Base-by-base conservation (phyloP, 2,329 filamentous ascomycete species). In the Nemania abortiva region DNA sequence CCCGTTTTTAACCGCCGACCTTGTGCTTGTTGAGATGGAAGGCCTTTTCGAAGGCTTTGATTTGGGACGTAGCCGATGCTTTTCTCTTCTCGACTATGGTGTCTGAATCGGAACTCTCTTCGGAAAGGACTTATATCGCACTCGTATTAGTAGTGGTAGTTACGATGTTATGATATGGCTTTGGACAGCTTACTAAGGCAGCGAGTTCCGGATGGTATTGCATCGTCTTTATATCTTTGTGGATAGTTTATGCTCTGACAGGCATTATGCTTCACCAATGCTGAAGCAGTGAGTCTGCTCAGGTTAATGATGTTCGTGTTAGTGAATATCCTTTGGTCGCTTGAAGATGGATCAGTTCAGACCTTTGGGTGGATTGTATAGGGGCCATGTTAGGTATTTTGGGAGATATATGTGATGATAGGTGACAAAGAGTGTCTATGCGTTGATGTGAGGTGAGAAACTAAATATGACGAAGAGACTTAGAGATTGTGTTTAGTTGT, bases 31-130 rank as follows among this genome's bases (percentile, higher is more conserved):
- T 20, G 52, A 11, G 18, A 31, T 68, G 42, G 18, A 68, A 68
- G 2, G 60, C 54, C 2, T 2, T 52, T 13, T 68, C 60, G 49
- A 68, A 68, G 1, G 37, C 54, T 15, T 68, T 55, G 24, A 68
- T 64, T 20, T 68, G 65, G 3, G 54, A 59, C 1, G 6, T 60
- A 15, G 55, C 65, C 65, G 55, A 59, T 11, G 49, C 60, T 31
- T 42, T 9, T 10, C 31, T 45, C 49, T 11, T 27, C 27, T 55
- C 55, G 7, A 53, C 22, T 10, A 6, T 24, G 18, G 7, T 31
- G 6, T 24, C 20, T 1, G 15, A 20, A 57, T 68, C 49, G 5
- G 2, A 15, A 11, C 37, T 49, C 55, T 34, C 7, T 2, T 55
- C 11, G 29, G 65, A 39, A 15, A 68, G n/a, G 18, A 50, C 65